Evolutionary conservation across 2,329 filamentous ascomycete species (phyloP), one percentile per base, ranked within the genome.

Genomic region (Hymenoscyphus occultus): DNA sequence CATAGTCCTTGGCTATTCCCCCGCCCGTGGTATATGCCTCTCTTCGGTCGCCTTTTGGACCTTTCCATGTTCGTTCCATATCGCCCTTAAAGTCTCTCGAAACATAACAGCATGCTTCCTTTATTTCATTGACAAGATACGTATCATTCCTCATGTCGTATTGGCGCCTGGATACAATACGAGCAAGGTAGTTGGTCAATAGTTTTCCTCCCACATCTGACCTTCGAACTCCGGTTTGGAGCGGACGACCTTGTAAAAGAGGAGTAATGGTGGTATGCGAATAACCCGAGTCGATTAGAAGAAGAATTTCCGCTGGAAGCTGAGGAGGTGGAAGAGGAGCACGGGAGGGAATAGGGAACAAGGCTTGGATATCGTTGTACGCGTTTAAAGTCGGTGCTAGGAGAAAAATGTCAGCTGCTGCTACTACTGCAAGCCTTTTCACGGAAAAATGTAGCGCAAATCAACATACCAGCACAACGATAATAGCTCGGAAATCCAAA

Each of bases 61-160:
- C 90, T 76, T 92, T 95, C 92, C 93, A 97, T 0, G 88, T 89
- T 69, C 83, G 84, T 68, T 98, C 93, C 42, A 99, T 84, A 71
- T 97, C 92, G 6, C 76, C 74, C 32, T 82, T 80, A 76, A 98
- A 97, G 74, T 96, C 87, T 0, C 85, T 80, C 2, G 90, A 90
- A 12, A 97, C 88, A 72, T 90, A 98, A 75, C 92, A 96, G 0
- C 90, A 88, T 4, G 89, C 84, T 76, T 99, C 95, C 75, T 99
- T 99, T 77, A 98, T 93, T 76, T 97, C 91, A 73, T 97, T 97
- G 75, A 97, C 92, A 60, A 98, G 89, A 76, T 96, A 89, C 0
- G 91, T 90, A 72, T 99, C 95, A 76, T 96, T 93, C 68, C 95
- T 88, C 87, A 99, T 93, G 76, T 97, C 94, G 77, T 96, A 97